These are phyloP conservation scores for Camelina laxa DNA, from an alignment of 345 rosid species.

Conservation along the genomic window DNA sequence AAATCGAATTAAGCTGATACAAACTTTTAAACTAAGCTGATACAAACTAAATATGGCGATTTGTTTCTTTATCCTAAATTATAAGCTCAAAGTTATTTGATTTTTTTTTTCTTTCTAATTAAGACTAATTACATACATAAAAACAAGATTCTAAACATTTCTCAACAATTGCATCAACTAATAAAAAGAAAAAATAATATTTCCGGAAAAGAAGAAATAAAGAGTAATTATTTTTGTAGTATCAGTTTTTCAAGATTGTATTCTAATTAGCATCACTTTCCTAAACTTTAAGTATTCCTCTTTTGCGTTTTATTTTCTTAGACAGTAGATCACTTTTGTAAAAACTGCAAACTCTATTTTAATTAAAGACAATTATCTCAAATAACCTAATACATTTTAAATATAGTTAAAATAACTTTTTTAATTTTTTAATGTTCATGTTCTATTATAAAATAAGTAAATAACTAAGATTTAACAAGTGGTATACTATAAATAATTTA, in stretches of 20 bases:
- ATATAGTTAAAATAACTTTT: too few species aligned
- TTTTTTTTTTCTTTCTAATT: neutral
- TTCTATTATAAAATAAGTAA: too few species aligned
- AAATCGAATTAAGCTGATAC: too few species aligned
- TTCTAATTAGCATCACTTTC: neutral
- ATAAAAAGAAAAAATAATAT: too few species aligned
- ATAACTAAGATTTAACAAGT: too few species aligned
- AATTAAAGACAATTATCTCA: too few species aligned
- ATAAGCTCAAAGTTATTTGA: neutral
- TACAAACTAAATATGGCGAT: neutral
- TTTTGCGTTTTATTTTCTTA: neutral
- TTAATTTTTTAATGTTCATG: too few species aligned
- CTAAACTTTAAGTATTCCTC: neutral
- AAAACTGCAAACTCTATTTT: too few species aligned
- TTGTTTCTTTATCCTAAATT: neutral
- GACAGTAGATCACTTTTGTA: neutral
- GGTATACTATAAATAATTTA: too few species aligned
- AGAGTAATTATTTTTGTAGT: neutral
- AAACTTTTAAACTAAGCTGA: too few species aligned
- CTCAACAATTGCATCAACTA: neutral
- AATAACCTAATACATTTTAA: too few species aligned
- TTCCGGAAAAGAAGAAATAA: neutral
- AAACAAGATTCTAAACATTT: neutral
- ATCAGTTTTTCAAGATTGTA: neutral
- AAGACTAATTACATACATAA: neutral